Conservation (phyloP, 768 basidiomycete genomes). For the Collybiopsis luxurians region DNA sequence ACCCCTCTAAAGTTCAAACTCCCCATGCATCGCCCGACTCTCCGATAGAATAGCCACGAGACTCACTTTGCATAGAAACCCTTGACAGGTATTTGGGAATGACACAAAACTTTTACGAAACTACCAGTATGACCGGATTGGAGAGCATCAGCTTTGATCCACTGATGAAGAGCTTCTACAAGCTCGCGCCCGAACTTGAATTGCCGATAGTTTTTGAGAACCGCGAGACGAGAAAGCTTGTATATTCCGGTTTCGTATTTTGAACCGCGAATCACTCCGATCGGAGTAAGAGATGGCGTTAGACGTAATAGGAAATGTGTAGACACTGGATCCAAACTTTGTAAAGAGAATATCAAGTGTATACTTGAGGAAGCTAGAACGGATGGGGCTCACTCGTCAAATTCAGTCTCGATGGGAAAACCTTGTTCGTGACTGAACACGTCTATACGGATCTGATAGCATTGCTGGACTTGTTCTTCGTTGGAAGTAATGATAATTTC, state of each 20-base stretch:
- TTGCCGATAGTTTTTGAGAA: conserved; percentile 63
- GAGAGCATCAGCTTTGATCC: conserved; percentile 47
- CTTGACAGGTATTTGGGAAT: conserved; percentile 73
- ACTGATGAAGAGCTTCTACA: conserved; percentile 59
- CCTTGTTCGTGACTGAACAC: conserved; percentile 68
- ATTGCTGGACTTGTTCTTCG: conserved; percentile 56
- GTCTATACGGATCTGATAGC: conserved; percentile 56
- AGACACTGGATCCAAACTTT: conserved; percentile 59
- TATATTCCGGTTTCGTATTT: conserved; percentile 44
- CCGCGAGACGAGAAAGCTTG: conserved; percentile 72
- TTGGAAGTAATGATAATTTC: conserved; percentile 54
- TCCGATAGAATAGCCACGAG: neutral
- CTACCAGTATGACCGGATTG: conserved; percentile 11
- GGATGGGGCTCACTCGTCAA: conserved; percentile 58
- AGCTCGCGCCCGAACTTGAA: conserved; percentile 66
- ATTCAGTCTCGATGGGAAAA: conserved; percentile 72
- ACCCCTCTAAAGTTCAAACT: no score
- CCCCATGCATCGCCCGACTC: no score
- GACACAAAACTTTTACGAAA: conserved; percentile 45
- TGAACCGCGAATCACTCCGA: conserved; percentile 67
- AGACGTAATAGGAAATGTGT: conserved; percentile 75
- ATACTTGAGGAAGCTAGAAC: conserved; percentile 7
- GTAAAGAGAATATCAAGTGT: conserved; percentile 8
- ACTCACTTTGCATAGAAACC: conserved; percentile 77
- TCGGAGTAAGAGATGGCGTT: conserved; percentile 53